Evolutionary conservation across 768 basidiomycete genomes (phyloP).

Genomic region (Porphyrellus cyaneotinctus): DNA sequence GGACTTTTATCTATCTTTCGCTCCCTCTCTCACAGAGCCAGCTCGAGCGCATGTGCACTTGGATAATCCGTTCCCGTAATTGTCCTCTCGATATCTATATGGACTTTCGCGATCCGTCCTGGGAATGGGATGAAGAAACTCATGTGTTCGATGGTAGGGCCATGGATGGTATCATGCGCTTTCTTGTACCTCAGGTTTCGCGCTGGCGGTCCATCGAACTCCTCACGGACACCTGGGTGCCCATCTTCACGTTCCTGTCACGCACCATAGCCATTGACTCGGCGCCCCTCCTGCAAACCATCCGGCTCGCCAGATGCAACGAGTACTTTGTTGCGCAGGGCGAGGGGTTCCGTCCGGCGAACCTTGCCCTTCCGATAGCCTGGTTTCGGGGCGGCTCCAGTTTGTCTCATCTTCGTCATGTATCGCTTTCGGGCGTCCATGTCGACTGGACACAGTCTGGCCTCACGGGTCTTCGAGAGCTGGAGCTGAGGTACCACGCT

Average conservation of each 20-base stretch:
- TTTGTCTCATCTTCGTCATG: slow-evolving; percentile 34
- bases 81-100: slow-evolving; percentile 49
- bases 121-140: slow-evolving; percentile 49
- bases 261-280: slow-evolving; percentile 33
- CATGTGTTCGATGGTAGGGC: slow-evolving; percentile 40
- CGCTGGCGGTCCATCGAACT: slow-evolving; percentile 50
- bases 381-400: slow-evolving; percentile 38
- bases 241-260: slow-evolving; percentile 50
- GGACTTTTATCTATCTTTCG: slow-evolving; percentile 47
- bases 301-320: slow-evolving; percentile 54
- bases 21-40: slow-evolving; percentile 40
- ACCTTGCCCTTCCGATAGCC: slow-evolving; percentile 36
- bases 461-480: slow-evolving; percentile 39
- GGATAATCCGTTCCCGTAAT: slow-evolving; percentile 42
- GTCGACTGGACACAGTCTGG: slow-evolving; percentile 46
- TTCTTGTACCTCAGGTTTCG: slow-evolving; percentile 41
- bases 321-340: slow-evolving; percentile 48
- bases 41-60: slow-evolving; percentile 34
- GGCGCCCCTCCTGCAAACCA: slow-evolving; percentile 36
- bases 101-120: slow-evolving; percentile 55
- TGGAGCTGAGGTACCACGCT: slow-evolving; percentile 56
- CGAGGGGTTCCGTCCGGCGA: slow-evolving; percentile 42
- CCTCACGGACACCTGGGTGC: slow-evolving; percentile 58
- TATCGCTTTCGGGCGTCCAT: slow-evolving; percentile 55
- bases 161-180: slow-evolving; percentile 44